These are phyloP conservation scores for Thalassiosira exigua DNA, from an alignment of 352 stramenopile genomes.

Conservation along the genomic window DNA sequence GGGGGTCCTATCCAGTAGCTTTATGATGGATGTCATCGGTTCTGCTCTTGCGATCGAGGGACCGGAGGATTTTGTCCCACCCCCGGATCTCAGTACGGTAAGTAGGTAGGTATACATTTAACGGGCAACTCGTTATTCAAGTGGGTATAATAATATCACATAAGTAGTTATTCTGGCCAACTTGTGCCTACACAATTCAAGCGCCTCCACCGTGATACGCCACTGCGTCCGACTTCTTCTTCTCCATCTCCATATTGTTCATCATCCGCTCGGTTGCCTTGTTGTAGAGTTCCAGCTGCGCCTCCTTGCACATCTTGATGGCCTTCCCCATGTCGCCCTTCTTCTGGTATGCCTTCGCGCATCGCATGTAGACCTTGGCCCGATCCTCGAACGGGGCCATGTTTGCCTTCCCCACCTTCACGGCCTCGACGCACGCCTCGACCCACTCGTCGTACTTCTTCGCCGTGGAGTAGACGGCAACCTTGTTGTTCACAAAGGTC, in stretches of 20 bases:
- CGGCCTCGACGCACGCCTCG: constrained; percentile 91
- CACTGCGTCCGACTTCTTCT: constrained; percentile 33
- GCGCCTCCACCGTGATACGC: constrained; percentile 19
- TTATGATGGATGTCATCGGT: too few species aligned
- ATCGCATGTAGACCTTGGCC: constrained; percentile 94
- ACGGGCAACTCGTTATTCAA: too few species aligned
- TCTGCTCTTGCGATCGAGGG: too few species aligned
- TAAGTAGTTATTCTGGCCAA: too few species aligned
- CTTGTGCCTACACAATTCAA: too few species aligned
- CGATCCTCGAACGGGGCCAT: constrained; percentile 95
- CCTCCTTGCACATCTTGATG: constrained; percentile 91
- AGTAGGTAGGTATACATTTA: too few species aligned
- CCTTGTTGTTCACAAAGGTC: constrained; percentile 97
- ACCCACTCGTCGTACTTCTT: constrained; percentile 95
- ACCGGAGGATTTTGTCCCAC: too few species aligned
- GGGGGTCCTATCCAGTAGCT: too few species aligned
- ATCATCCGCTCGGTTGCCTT: constrained; percentile 94
- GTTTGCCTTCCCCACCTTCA: constrained; percentile 95
- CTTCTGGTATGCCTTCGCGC: constrained; percentile 96
- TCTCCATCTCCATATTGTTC: constrained; percentile 91
- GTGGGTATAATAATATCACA: too few species aligned
- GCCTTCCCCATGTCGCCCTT: constrained; percentile 90
- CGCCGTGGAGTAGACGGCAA: constrained; percentile 96
- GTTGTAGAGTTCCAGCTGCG: constrained; percentile 84
- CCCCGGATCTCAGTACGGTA: too few species aligned